Base-by-base conservation (phyloP, 768 basidiomycete species). In the Phanerochaete sordida region DNA sequence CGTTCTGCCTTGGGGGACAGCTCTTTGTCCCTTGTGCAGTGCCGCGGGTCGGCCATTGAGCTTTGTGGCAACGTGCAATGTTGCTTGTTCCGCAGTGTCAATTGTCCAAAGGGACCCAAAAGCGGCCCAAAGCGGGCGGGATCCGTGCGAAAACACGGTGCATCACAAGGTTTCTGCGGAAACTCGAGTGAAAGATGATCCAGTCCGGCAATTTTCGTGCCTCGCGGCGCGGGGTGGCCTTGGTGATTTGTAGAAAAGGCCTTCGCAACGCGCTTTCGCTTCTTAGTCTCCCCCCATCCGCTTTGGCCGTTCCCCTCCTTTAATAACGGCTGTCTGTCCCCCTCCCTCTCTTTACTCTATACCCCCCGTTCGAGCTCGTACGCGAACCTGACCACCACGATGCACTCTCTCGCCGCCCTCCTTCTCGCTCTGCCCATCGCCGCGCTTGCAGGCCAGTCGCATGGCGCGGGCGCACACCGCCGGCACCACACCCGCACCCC, bases 401-500 rank as follows among this genome's bases (percentile, higher is more conserved):
- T 62, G 57, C 57, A 62, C 53, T 30, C 52, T 24, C 61, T 62
- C 58, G 50, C 61, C 31, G n/a, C 69, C 45, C 66, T 77, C 47
- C 60, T 79, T 26, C 66, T 68, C 4, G 58, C 70, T 35, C 59
- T 75, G 44, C 65, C 74, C 12, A 63, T 78, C 52, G 64, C 69
- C 62, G 73, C 77, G 63, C 72, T 74, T 68, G 79, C 66, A 58
- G 72, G 75, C 72, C 68, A 62, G 48, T 59, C 74, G 54, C 69
- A 73, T 50, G 65, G 63, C 51, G 62, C 61, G 15, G 52, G 62
- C 1, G 37, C 60, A 12, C 64, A 65, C 48, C 70, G 75, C 58
- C 74, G 71, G 43, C 49, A 35, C 33, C 45, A 37, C 53, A 35
- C 23, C 21, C 72, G 75, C 63, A 64, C 61, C 50, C 62, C 66